These are phyloP conservation scores for Brassica hybrid DNA, from an alignment of 441 rosid species.

Conservation along the genomic window DNA sequence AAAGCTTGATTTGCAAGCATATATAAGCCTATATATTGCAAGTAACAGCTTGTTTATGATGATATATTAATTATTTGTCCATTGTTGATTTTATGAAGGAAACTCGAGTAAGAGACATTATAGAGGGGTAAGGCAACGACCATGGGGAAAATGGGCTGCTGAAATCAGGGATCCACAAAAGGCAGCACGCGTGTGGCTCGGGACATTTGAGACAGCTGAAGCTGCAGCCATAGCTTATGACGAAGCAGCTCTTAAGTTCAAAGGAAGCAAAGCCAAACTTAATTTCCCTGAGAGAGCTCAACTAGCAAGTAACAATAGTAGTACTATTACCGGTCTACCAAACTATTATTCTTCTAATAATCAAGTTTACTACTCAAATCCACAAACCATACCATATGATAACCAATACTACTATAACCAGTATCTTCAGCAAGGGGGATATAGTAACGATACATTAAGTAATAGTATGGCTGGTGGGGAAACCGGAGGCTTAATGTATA, in stretches of 20 bases:
- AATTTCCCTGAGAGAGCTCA: slow-evolving; percentile 94
- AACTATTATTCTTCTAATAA: slow-evolving; percentile 31
- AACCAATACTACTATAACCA: slow-evolving; percentile 39
- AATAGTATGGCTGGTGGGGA: slow-evolving; percentile 30
- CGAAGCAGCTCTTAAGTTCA: slow-evolving; percentile 87
- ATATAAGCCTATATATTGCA: neutral
- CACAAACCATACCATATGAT: slow-evolving; percentile 29
- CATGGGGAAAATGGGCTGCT: slow-evolving; percentile 94
- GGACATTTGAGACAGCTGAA: slow-evolving; percentile 87
- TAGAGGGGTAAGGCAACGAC: slow-evolving; percentile 90
- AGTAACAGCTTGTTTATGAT: neutral
- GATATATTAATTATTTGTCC: neutral
- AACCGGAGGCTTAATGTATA: slow-evolving; percentile 31
- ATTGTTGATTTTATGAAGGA: slow-evolving; percentile 43
- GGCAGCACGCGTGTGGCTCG: slow-evolving; percentile 92
- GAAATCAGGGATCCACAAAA: slow-evolving; percentile 89
- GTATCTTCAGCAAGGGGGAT: slow-evolving; percentile 35
- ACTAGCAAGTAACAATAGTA: slow-evolving; percentile 34
- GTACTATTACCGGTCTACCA: slow-evolving; percentile 26
- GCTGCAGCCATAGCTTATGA: slow-evolving; percentile 91
- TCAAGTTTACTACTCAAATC: slow-evolving; percentile 41
- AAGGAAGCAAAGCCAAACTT: slow-evolving; percentile 94
- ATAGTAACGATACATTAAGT: slow-evolving; percentile 27
- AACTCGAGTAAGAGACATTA: slow-evolving; percentile 64
- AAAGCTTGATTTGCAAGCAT: neutral